Base-by-base conservation (phyloP, 768 basidiomycete species). In the Phallus indusiatus region DNA sequence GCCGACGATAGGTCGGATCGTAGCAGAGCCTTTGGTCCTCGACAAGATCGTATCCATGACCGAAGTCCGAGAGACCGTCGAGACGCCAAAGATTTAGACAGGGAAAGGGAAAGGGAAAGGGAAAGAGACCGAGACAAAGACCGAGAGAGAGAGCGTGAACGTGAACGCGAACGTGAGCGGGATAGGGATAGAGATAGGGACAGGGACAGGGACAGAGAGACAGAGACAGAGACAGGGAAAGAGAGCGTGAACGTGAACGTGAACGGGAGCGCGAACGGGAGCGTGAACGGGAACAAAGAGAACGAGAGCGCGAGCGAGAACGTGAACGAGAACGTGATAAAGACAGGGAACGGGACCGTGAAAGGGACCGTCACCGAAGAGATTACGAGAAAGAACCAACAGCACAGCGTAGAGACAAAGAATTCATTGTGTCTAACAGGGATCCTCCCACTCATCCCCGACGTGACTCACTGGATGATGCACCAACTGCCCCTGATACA, bases 371-470 rank as follows among this genome's bases (percentile, higher is more conserved):
- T 51, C 50, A 51, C 28, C 50, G 50, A 51, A 24, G 62, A 17
- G 59, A 62, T 9, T 47, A 48, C n/a, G 58, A 60, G 22, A 58
- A 55, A 20, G 53, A 46, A 16, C 54, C 48, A 24, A 74, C 83
- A 22, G 75, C 84, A 61, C 71, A 72, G 48, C 76, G 82, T 67
- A 88, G 85, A 67, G 84, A 84, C 14, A 79, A 84, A 24, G 84
- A 81, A 22, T n/a, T n/a, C 14, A 63, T 69, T 35, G 71, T 68
- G 56, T 74, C 56, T 28, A 64, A 63, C 63, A 71, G 74, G 62
- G 69, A 71, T 46, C 54, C 75, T 7, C 69, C 67, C 9, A 71
- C 72, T 16, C 24, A 64, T 71, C 42, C 62, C 70, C 17, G 55
- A 66, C 21, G 54, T 70, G 47, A 59, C 22, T 64, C 67, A 24